Base-by-base conservation (phyloP, 768 basidiomycete species). In the Kwoniella botswanensis region DNA sequence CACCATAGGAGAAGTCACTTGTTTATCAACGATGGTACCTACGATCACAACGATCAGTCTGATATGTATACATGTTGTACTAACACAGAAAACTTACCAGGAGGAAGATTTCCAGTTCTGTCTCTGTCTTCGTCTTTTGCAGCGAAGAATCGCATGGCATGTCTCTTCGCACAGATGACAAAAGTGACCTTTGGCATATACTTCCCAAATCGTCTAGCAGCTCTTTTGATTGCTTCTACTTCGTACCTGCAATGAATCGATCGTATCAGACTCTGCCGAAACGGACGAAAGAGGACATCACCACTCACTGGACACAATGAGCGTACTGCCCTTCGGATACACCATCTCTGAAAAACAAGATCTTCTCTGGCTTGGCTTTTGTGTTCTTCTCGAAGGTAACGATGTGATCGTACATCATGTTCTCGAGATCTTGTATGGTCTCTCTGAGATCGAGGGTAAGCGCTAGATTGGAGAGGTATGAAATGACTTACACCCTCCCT, bases 341-440 rank as follows among this genome's bases (percentile, higher is more conserved):
- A 71, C 82, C 84, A 57, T 83, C 82, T 41, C 84, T 75, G 78
- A 82, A 84, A 72, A 84, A 73, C 57, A 83, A 65, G 57, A 84
- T 79, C 46, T 78, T 78, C 17, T 76, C 68, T 0, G 83, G 81
- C 29, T 74, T 61, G 4, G 58, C 57, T 44, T 76, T 71, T 15
- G 71, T 78, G 54, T 82, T 82, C 54, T 76, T 74, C 56, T 77
- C 71, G 67, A 80, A 84, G 22, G 58, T 66, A 17, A 68, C 46
- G 21, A 83, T 65, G 44, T 83, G 80, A 3, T 68, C 56, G 29
- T 68, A 61, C 24, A 80, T 64, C 81, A 84, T 83, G 13, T 61
- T 59, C 22, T 67, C 65, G 21, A 84, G 73, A 50, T 83, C 84
- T 10, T 65, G 43, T 68, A 83, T 83, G 57, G 79, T 81, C 65